Base-by-base conservation (phyloP, 78 protist species). In the Goniomonas avonlea region DNA sequence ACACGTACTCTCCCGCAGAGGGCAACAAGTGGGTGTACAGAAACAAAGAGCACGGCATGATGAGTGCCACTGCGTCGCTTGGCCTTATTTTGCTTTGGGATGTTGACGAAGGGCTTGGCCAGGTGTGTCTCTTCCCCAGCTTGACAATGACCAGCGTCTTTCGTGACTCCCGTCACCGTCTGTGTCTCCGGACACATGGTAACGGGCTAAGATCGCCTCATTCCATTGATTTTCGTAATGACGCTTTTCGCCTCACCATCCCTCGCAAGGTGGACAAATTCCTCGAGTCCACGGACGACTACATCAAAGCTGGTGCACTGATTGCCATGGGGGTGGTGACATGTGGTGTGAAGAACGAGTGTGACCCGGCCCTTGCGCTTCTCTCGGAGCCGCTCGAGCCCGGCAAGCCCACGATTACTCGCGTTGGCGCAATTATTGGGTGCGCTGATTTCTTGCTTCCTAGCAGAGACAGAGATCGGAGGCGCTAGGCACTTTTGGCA, bases 31-130 rank as follows among this genome's bases (percentile, higher is more conserved):
- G 98, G 98, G 38, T 92, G 53, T 89, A 70, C 88, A 90, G 90
- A 75, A 85, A 90, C 88, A 94, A 93, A 83, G 99, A 91, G 53
- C 89, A 86, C 56, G 95, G 97, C 37, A 89, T 87, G 80, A 88
- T 93, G 82, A 38, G 85, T 25, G 98, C 98, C 0, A 94, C 95
- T 7, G 99, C 98, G 5, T 87, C 96, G 9, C 77, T 94, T n/a
- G 99, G 99, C 66, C 50, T 90, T 85, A 32, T 97, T 9, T 31
- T 79, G 41, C 70, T 92, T 45, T 97, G 99, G 99, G 98, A 96
- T 73, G 89, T 90, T 21, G 96, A 94, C 39, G 89, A 73, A 38
- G 97, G 97, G 9, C 78, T 92, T 27, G 80, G 75, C 32, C 82
- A 81, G 79, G 60, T 8, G 9, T 25, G 50, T 13, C 50, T 13